Percentiles rank a stretch among this genome's conserved stretches.
These are phyloP conservation scores for Nakazawaea ernobii DNA, from an alignment of 805 yeast genomes.

Conservation along the genomic window DNA sequence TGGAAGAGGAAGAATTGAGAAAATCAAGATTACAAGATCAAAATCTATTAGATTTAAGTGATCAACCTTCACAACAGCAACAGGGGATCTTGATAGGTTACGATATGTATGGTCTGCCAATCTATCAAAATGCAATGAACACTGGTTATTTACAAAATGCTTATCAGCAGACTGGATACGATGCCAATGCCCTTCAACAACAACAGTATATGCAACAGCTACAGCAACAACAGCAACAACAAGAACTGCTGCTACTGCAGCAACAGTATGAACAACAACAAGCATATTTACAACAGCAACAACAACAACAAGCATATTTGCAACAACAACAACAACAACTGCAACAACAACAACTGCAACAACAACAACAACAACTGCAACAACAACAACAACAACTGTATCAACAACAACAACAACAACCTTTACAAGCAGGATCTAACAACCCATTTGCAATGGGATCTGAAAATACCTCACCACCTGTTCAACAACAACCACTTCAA, in stretches of 20 bases:
- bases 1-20: slow-evolving; percentile 73
- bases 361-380: slow-evolving; percentile 26
- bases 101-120: slow-evolving; percentile 67
- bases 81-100: slow-evolving; percentile 31
- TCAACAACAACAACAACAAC: slow-evolving; percentile 37
- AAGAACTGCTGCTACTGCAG: slow-evolving; percentile 14
- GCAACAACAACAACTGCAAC: slow-evolving; percentile 19
- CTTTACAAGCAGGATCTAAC: slow-evolving; percentile 65
- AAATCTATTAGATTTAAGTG: slow-evolving; percentile 51
- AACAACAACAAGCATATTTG: slow-evolving; percentile 15
- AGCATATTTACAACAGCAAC: slow-evolving; percentile 18
- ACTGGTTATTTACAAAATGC: slow-evolving; percentile 51
- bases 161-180: slow-evolving; percentile 22
- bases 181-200: slow-evolving; percentile 11
- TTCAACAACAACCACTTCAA: slow-evolving; percentile 23
- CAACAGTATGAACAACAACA: slow-evolving; percentile 11
- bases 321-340: slow-evolving; percentile 11
- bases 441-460: slow-evolving; percentile 63
- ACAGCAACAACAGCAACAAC: slow-evolving; percentile 17
- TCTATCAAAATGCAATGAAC: slow-evolving; percentile 42
- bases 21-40: slow-evolving; percentile 34
- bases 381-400: slow-evolving; percentile 33
- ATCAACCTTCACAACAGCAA: slow-evolving; percentile 36
- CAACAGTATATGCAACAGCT: slow-evolving; percentile 13
- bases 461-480: slow-evolving; percentile 17